Conservation (phyloP, 768 basidiomycete genomes). For the Pleurotus tuoliensis region DNA sequence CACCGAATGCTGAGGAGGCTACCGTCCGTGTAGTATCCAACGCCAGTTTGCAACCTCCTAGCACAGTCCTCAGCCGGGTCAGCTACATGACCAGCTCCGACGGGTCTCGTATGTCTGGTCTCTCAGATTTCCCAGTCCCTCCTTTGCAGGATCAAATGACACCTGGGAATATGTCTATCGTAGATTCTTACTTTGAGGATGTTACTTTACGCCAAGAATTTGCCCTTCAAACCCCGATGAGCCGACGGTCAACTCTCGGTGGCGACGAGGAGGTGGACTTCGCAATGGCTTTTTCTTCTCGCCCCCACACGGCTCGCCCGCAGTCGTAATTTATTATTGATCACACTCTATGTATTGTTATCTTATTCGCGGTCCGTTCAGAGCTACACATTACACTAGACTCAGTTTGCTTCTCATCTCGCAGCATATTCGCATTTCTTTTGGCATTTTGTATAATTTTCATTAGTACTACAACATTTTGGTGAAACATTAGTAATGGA, state of each 20-base stretch:
- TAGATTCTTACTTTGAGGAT: constrained; percentile 41
- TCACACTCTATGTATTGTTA: constrained; percentile 6
- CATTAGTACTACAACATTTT: constrained; percentile 3
- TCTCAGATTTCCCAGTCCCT: constrained; percentile 71
- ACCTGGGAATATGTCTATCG: constrained; percentile 33
- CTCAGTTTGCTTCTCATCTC: not conserved
- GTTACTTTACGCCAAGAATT: constrained; percentile 14
- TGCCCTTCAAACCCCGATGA: constrained; percentile 9
- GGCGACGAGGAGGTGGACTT: constrained; percentile 26
- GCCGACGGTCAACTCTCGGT: constrained; percentile 20
- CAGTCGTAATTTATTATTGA: constrained; percentile 7
- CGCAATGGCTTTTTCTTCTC: constrained; percentile 20
- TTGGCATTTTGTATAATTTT: constrained; percentile 6
- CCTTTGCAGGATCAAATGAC: constrained; percentile 31
- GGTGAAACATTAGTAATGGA: constrained; percentile 1
- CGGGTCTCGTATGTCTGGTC: constrained; percentile 60
- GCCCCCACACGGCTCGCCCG: constrained; percentile 15
- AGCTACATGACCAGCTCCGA: constrained; percentile 63
- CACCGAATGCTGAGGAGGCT: not conserved
- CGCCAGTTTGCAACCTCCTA: constrained; percentile 28
- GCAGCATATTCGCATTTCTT: not conserved
- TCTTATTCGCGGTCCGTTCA: constrained; percentile 1
- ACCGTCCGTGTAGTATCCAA: constrained; percentile 4
- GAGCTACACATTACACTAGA: not conserved
- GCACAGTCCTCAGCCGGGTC: constrained; percentile 30